Percentiles rank a stretch among this genome's conserved stretches.
phyloP scores from a whole-genome alignment of 805 yeast species.

The Komagataella ulmi region DNA sequence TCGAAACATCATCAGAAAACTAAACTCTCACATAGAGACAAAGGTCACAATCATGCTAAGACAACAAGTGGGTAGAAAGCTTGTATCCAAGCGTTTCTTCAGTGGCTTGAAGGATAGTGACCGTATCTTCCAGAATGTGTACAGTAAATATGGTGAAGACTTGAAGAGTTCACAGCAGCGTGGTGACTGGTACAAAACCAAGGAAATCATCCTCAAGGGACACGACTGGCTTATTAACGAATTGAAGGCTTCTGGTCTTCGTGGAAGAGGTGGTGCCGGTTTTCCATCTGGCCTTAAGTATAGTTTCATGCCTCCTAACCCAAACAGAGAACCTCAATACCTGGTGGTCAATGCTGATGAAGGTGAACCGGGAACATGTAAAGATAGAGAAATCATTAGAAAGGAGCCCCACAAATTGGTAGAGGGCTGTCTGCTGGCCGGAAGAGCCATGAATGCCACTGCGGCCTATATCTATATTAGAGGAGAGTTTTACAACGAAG shows the following conservation, averaged over 20 bases:
- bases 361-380: slow-evolving; percentile 92
- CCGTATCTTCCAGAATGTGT: slow-evolving; percentile 77
- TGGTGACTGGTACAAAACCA: slow-evolving; percentile 91
- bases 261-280: slow-evolving; percentile 94
- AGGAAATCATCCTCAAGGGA: slow-evolving; percentile 72
- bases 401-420: slow-evolving; percentile 87
- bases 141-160: slow-evolving; percentile 64
- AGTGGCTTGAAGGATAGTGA: slow-evolving; percentile 78
- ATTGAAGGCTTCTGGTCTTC: slow-evolving; percentile 69
- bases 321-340: slow-evolving; percentile 79
- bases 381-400: slow-evolving; percentile 82
- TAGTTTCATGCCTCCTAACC: slow-evolving; percentile 91
- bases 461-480: slow-evolving; percentile 87
- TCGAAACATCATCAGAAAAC: slow-evolving; percentile 12
- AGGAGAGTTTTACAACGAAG: slow-evolving; percentile 83
- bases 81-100: not conserved
- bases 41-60: slow-evolving; percentile 1
- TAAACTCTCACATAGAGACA: not conserved
- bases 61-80: not conserved
- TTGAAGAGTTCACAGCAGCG: slow-evolving; percentile 59
- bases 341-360: slow-evolving; percentile 88
- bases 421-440: slow-evolving; percentile 85
- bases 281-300: slow-evolving; percentile 86
- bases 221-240: slow-evolving; percentile 86
- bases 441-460: slow-evolving; percentile 86